phyloP scores from a whole-genome alignment of 1,284 basidiomycete genomes.

The Gymnopus androsaceus region DNA sequence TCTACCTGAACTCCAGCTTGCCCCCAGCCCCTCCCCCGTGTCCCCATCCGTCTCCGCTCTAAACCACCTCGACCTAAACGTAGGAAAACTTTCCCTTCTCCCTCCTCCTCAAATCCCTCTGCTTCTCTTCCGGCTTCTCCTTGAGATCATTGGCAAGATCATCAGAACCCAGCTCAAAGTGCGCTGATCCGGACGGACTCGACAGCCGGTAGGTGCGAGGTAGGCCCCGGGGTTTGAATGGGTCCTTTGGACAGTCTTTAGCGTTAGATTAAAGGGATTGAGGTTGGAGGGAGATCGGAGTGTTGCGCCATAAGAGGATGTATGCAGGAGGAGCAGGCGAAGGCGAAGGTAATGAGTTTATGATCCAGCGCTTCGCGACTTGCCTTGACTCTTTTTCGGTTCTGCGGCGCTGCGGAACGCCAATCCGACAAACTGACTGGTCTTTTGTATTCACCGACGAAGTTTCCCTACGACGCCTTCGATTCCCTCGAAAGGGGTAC shows the following conservation, averaged over 20 bases:
- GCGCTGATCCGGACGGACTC: conserved; percentile 90
- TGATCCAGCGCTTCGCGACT: too few species aligned
- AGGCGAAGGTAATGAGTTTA: conserved; percentile 33
- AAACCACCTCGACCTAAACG: conserved; percentile 88
- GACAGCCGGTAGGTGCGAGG: conserved; percentile 91
- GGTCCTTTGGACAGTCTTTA: conserved; percentile 80
- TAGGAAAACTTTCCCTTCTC: conserved; percentile 75
- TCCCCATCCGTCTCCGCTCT: conserved; percentile 75
- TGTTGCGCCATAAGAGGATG: conserved; percentile 92
- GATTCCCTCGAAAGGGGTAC: too few species aligned
- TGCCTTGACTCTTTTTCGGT: too few species aligned
- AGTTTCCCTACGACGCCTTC: too few species aligned
- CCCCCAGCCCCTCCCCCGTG: conserved; percentile 78
- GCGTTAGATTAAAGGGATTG: conserved; percentile 91
- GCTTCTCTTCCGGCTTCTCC: conserved; percentile 83
- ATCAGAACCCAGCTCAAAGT: conserved; percentile 93
- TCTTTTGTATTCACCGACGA: too few species aligned
- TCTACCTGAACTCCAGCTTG: conserved; percentile 79
- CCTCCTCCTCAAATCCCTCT: conserved; percentile 75
- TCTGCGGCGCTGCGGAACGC: too few species aligned
- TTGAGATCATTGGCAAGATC: conserved; percentile 91
- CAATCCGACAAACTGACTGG: too few species aligned
- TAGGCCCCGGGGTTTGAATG: conserved; percentile 72
- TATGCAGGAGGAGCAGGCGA: conserved; percentile 62
- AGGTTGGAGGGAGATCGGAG: conserved; percentile 92